Conservation (phyloP, 768 basidiomycete species). For the Phlebiopsis gigantea region DNA sequence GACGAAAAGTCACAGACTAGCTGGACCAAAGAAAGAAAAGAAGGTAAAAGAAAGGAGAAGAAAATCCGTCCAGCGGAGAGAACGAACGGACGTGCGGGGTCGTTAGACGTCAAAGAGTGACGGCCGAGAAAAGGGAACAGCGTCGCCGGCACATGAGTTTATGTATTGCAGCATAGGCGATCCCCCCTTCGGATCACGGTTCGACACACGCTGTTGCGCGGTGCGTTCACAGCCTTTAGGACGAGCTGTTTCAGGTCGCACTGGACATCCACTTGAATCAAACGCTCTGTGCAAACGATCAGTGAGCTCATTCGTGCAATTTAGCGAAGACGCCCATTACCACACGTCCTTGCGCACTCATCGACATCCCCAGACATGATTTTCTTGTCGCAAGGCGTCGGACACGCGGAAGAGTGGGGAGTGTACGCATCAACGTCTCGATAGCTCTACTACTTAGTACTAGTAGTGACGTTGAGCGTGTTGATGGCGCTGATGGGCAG, state of each 20-base stretch:
- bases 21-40: constrained; percentile 12
- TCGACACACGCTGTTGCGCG: not conserved
- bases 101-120: constrained; percentile 6
- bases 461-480: not conserved
- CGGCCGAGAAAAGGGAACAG: constrained; percentile 5
- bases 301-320: not conserved
- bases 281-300: not conserved
- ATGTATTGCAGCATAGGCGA: constrained; percentile 1
- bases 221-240: constrained; percentile 5
- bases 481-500: constrained; percentile 5
- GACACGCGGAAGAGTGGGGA: no score
- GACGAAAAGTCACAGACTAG: constrained; percentile 13
- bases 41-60: constrained; percentile 13
- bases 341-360: no score
- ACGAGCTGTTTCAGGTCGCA: constrained; percentile 5
- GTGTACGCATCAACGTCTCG: no score
- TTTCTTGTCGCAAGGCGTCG: no score
- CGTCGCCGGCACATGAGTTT: not conserved
- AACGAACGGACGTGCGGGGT: constrained; percentile 1
- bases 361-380: no score
- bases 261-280: not conserved
- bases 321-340: not conserved
- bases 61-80: constrained; percentile 13
- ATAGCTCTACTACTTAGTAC: no score
- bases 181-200: constrained; percentile 6